phyloP scores from a whole-genome alignment of 192 early-diverging fungal genomes.

The Gaertneriomyces sp. region DNA sequence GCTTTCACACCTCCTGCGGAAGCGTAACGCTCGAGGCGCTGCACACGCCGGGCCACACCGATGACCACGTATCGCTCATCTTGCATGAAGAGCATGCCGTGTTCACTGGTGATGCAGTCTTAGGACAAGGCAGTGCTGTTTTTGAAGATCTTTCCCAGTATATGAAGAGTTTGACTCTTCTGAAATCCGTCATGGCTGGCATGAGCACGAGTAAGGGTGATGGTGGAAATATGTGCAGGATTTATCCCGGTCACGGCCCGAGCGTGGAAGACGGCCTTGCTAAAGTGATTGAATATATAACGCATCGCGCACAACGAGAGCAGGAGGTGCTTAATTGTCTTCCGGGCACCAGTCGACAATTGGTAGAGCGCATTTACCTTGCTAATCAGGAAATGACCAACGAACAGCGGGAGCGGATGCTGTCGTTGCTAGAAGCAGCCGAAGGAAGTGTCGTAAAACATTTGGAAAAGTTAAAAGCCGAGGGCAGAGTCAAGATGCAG shows the following conservation, averaged over 20 bases:
- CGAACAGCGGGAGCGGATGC: too few species aligned
- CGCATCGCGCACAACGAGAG: slow-evolving; percentile 49
- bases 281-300: slow-evolving; percentile 72
- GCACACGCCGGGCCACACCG: slow-evolving; percentile 77
- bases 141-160: slow-evolving; percentile 72
- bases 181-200: slow-evolving; percentile 40
- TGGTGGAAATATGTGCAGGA: neutral
- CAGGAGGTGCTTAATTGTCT: too few species aligned
- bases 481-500: neutral
- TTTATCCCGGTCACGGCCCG: slow-evolving; percentile 81
- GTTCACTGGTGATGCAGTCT: slow-evolving; percentile 76
- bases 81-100: slow-evolving; percentile 64
- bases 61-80: slow-evolving; percentile 69
- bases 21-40: slow-evolving; percentile 34
- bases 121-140: slow-evolving; percentile 79
- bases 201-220: neutral
- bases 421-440: slow-evolving; percentile 1
- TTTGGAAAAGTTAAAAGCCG: slow-evolving; percentile 11
- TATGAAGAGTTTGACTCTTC: slow-evolving; percentile 58
- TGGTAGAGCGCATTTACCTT: too few species aligned
- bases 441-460: slow-evolving; percentile 1
- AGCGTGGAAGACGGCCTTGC: slow-evolving; percentile 60
- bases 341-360: too few species aligned
- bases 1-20: slow-evolving; percentile 34
- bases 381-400: too few species aligned